Evolutionary conservation across 139 green algal genomes (phyloP).

Genomic region (Picochlorum sp.): DNA sequence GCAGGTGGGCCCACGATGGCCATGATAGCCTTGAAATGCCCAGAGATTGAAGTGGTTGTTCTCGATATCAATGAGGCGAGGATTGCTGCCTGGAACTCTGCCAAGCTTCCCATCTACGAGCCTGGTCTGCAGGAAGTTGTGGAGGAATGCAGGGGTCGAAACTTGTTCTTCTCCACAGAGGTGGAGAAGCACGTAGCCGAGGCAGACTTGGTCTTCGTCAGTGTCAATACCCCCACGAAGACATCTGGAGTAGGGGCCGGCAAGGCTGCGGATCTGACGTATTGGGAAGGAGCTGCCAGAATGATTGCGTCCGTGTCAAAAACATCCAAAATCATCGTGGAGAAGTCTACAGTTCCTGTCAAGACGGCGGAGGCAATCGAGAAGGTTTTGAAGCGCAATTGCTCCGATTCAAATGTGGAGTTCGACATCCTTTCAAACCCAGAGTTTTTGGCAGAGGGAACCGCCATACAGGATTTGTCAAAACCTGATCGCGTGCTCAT

Average conservation of each 20-base stretch:
- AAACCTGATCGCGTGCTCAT: constrained; percentile 61
- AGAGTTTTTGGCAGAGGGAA: constrained; percentile 86
- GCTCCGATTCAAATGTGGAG: constrained; percentile 51
- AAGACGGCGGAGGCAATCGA: constrained; percentile 98
- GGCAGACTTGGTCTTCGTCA: constrained; percentile 96
- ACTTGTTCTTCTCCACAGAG: constrained; percentile 97
- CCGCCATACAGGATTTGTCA: constrained; percentile 77
- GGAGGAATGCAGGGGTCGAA: constrained; percentile 61
- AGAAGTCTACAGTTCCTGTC: constrained; percentile 99
- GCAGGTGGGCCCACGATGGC: constrained; percentile 61
- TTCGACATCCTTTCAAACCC: constrained; percentile 97
- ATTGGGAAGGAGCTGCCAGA: constrained; percentile 96
- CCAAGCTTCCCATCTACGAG: constrained; percentile 97
- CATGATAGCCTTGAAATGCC: constrained; percentile 91
- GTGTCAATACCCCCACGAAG: constrained; percentile 99
- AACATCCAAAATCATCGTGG: constrained; percentile 93
- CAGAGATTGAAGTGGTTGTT: constrained; percentile 89
- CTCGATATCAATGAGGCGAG: constrained; percentile 81
- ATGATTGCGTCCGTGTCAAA: constrained; percentile 83
- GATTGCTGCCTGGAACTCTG: constrained; percentile 92
- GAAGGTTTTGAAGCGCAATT: constrained; percentile 83
- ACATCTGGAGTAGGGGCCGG: constrained; percentile 90
- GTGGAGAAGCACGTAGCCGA: constrained; percentile 86
- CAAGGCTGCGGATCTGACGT: constrained; percentile 95
- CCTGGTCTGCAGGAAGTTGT: constrained; percentile 93